phyloP scores from a whole-genome alignment of 2,329 filamentous ascomycete genomes.

The Beauveria brongniartii region DNA sequence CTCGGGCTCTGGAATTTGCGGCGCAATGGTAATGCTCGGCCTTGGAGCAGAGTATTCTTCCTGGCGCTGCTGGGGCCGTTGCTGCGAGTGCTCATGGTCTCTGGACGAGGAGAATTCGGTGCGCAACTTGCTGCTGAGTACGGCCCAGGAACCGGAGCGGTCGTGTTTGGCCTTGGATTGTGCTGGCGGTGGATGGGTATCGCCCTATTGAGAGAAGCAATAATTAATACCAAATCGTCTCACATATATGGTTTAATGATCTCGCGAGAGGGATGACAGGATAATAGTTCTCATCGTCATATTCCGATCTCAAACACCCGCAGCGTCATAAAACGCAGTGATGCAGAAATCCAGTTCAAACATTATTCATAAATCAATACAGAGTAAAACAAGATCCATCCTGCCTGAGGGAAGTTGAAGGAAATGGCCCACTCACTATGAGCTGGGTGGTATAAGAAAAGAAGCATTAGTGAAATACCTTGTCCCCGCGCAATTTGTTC shows the following conservation, averaged over 20 bases:
- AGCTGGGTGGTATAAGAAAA: constrained; percentile 19
- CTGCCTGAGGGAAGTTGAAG: constrained; percentile 10
- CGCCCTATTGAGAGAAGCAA: constrained; percentile 28
- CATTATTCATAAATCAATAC: constrained; percentile 12
- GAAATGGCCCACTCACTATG: constrained; percentile 16
- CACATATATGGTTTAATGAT: constrained; percentile 17
- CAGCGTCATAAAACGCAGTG: constrained; percentile 25
- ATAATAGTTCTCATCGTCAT: constrained; percentile 26
- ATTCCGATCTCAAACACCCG: constrained; percentile 34
- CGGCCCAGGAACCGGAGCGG: constrained; percentile 37
- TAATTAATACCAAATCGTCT: constrained; percentile 28
- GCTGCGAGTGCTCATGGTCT: not conserved
- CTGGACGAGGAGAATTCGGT: constrained; percentile 8
- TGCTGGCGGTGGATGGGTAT: constrained; percentile 26
- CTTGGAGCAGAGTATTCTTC: not conserved
- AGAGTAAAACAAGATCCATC: constrained; percentile 11
- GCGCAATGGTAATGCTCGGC: constrained; percentile 12
- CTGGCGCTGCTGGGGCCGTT: constrained; percentile 8
- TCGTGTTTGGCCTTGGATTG: constrained; percentile 29
- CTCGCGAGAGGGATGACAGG: constrained; percentile 16
- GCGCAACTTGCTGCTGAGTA: constrained; percentile 27
- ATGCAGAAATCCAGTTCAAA: constrained; percentile 22
- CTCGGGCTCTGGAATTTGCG: constrained; percentile 19
- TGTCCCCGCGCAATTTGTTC: constrained; percentile 74
- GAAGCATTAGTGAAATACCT: constrained; percentile 70